Evolutionary conservation across 1,284 basidiomycete species (phyloP), one percentile per base, ranked within the genome.

Genomic region (Tausonia pullulans): DNA sequence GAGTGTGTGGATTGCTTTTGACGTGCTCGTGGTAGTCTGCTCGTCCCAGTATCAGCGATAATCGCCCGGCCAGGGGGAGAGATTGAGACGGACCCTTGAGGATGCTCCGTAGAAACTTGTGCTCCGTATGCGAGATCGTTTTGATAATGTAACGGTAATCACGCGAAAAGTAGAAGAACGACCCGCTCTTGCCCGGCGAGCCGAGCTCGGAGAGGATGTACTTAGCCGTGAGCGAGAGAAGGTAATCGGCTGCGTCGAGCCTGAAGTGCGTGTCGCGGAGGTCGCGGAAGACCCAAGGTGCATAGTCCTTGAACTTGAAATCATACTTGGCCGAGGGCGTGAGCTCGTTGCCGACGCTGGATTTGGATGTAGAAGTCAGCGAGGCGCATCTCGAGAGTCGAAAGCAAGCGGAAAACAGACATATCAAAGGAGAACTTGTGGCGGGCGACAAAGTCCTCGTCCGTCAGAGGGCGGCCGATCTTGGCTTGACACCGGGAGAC

Each of bases 91-190:
- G 27, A 27, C 27, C 27, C 71, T 85, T 86, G 55, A 98, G 82
- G 68, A 98, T 90, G 27, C 81, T 82, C 40, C 90, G 82, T 6
- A 98, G 79, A 76, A 96, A 98, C 75, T 92, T 90, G 81, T 97
- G 93, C 75, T 98, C 95, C 50, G 83, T 81, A 72, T 94, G 91
- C 48, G 87, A 89, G 69, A 98, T 98, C 16, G 95, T 98, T 79
- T 98, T 98, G 84, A 98, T 98, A 79, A 98, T 98, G 80, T 97
- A 98, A 1, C 94, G 88, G 73, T 98, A 98, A 79, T 98, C 95
- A 55, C 94, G 84, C 11, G 93, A 97, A 75, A 98, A 98, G 80
- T 98, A 98, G 80, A 98, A 98, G 80, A 98, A 98, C 16, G 91
- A 95, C 16, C 95, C 95, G 4, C 90, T 94, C 79, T 98, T 98